Evolutionary conservation across 1,284 basidiomycete genomes (phyloP).

Genomic region (Paramarasmius palmivorus): DNA sequence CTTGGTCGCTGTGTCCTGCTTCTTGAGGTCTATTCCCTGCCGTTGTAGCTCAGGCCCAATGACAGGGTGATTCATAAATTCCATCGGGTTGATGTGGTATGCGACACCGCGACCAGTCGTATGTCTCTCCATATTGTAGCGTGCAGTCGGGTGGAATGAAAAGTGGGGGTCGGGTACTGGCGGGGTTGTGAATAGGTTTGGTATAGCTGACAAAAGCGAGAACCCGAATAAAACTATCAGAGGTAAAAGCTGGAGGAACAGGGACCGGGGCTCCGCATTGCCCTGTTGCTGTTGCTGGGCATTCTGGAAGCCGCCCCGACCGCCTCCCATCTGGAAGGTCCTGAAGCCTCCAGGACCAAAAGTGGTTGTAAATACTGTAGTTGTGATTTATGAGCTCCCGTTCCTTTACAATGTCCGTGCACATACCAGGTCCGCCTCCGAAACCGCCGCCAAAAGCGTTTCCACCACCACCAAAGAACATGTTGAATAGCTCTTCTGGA

Average conservation of each 20-base stretch:
- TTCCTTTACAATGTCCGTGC: slow-evolving; percentile 2
- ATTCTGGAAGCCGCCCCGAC: slow-evolving; percentile 23
- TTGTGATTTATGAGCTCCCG: slow-evolving; percentile 4
- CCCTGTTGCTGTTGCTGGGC: slow-evolving; percentile 26
- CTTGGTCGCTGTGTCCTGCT: slow-evolving; percentile 25
- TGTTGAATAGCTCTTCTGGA: slow-evolving; percentile 96
- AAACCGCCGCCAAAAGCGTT: slow-evolving; percentile 42
- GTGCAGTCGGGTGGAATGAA: slow-evolving; percentile 63
- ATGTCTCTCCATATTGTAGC: slow-evolving; percentile 64
- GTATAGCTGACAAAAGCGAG: slow-evolving; percentile 84
- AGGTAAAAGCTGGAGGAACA: slow-evolving; percentile 85
- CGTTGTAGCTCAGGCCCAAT: slow-evolving; percentile 72
- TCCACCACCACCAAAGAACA: slow-evolving; percentile 91
- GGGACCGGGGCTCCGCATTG: slow-evolving; percentile 58
- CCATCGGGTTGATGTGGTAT: slow-evolving; percentile 85
- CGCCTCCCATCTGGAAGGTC: slow-evolving; percentile 53
- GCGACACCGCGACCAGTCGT: slow-evolving; percentile 72
- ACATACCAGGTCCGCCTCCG: slow-evolving; percentile 58
- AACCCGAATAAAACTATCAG: slow-evolving; percentile 83
- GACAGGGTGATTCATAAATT: slow-evolving; percentile 77
- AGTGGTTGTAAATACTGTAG: slow-evolving; percentile 66
- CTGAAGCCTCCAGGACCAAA: slow-evolving; percentile 82
- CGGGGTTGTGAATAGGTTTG: slow-evolving; percentile 68
- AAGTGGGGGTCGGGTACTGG: slow-evolving; percentile 81
- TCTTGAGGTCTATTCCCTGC: slow-evolving; percentile 41